phyloP scores from a whole-genome alignment of 2,329 filamentous ascomycete species.

The Colletotrichum somersetense region DNA sequence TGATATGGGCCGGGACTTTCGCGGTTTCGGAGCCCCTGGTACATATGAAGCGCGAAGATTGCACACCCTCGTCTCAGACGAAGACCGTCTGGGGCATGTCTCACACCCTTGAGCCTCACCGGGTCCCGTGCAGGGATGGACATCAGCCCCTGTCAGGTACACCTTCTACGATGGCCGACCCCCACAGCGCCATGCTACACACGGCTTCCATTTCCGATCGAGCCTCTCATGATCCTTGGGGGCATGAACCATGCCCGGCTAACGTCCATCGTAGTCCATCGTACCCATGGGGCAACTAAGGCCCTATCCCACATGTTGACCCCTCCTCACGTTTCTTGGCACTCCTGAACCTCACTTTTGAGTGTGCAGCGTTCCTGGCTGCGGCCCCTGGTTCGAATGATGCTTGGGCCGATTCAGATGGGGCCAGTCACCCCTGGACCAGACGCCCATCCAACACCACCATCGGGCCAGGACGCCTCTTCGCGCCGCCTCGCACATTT shows the following conservation, averaged over 20 bases:
- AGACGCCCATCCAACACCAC: neutral
- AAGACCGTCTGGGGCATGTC: conserved; percentile 48
- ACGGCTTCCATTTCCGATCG: conserved; percentile 36
- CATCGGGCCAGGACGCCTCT: conserved; percentile 38
- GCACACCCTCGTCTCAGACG: conserved; percentile 45
- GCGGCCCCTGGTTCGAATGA: conserved; percentile 8
- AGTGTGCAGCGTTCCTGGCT: conserved; percentile 22
- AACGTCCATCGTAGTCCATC: conserved; percentile 8
- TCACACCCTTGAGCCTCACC: conserved; percentile 43
- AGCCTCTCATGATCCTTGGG: conserved; percentile 21
- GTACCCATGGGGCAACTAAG: neutral
- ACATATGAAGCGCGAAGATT: conserved; percentile 24
- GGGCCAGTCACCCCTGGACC: neutral
- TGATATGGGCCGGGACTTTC: conserved; percentile 14
- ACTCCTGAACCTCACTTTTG: conserved; percentile 31
- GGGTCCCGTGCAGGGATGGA: conserved; percentile 15
- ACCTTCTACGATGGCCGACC: neutral
- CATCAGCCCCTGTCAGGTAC: conserved; percentile 3
- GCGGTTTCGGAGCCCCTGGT: conserved; percentile 34
- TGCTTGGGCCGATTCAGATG: conserved; percentile 8
- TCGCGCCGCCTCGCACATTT: neutral
- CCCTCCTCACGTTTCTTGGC: conserved; percentile 29
- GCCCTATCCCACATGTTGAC: neutral
- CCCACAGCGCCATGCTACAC: conserved; percentile 35
- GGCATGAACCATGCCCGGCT: neutral